Base-by-base conservation (phyloP, 2,329 filamentous ascomycete genomes). In the Aureobasidium lini region DNA sequence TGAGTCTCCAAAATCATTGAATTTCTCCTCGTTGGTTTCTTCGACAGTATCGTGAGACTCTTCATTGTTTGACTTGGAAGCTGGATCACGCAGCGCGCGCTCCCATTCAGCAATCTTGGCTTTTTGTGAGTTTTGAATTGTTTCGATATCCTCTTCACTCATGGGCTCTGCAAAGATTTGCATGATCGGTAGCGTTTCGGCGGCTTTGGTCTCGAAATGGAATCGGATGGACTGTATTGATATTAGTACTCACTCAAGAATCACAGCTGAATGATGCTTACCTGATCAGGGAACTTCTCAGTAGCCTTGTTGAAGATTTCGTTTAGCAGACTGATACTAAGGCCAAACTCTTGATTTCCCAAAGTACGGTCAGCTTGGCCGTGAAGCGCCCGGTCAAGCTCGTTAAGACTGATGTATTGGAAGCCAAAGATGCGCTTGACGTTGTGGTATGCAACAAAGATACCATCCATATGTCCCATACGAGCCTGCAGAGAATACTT, bases 391-490 rank as follows among this genome's bases (percentile, higher is more conserved):
- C 80, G 70, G 70, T 99, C 94, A 87, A 99, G 91, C 69, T 99
- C 94, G 4, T 83, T 71, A 13, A 97, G 75, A 61, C 85, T 86
- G 62, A 99, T 82, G 70, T 99, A 99, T 73, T 99, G 94, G 72
- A 99, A 99, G 6, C 94, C 94, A 70, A 99, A 99, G 52, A 99
- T 95, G 59, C 92, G 88, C 73, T 92, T 82, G 2, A 91, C 89
- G 71, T 99, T 99, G 77, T 99, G 94, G 71, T 86, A 99, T 2
- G 94, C 94, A 23, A 97, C 89, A 69, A 97, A 99, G 52, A 97
- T 96, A 57, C 94, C 94, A 70, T 99, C 93, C 95, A 99, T 99
- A 52, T 92, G 86, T 16, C 95, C 94, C 84, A 99, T 95, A 46
- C 94, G 89, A 31, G 93, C 95, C 74, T 99, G 94, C 32, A 99